phyloP scores from a whole-genome alignment of 1,284 basidiomycete genomes.

The Meripilus lineatus region DNA sequence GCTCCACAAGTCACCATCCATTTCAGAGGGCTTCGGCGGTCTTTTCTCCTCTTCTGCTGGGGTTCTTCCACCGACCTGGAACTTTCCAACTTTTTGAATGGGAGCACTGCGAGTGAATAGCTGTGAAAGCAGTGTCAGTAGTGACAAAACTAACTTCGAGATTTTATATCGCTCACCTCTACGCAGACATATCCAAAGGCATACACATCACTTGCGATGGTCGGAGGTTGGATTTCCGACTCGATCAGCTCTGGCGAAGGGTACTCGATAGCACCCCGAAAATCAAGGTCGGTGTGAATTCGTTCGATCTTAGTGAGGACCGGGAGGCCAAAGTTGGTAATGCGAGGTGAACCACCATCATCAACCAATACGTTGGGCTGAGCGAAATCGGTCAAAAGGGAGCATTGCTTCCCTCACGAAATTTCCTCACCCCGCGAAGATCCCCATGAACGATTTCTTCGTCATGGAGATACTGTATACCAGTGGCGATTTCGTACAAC shows the following conservation, averaged over 20 bases:
- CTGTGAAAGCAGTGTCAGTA: no score
- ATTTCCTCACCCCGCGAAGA: background rate
- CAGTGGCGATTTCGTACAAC: background rate
- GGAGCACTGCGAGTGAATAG: no score
- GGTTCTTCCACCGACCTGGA: no score
- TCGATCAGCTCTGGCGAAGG: background rate
- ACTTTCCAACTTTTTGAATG: no score
- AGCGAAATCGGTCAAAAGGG: no score
- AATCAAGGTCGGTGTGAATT: background rate
- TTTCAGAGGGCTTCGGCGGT: no score
- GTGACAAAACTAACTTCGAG: no score
- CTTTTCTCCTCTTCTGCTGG: no score
- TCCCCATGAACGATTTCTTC: background rate
- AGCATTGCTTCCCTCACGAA: no score
- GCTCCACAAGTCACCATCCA: no score
- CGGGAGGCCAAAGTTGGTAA: conserved; percentile 5
- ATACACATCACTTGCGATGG: background rate
- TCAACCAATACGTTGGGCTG: conserved; percentile 2
- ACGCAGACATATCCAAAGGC: no score
- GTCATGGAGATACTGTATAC: background rate
- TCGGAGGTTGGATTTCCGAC: background rate
- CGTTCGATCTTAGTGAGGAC: background rate
- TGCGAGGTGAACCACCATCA: background rate
- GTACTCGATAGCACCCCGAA: background rate
- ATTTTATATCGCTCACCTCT: no score